Conservation (phyloP, 2,329 filamentous ascomycete genomes). For the Verruconis gallopava region DNA sequence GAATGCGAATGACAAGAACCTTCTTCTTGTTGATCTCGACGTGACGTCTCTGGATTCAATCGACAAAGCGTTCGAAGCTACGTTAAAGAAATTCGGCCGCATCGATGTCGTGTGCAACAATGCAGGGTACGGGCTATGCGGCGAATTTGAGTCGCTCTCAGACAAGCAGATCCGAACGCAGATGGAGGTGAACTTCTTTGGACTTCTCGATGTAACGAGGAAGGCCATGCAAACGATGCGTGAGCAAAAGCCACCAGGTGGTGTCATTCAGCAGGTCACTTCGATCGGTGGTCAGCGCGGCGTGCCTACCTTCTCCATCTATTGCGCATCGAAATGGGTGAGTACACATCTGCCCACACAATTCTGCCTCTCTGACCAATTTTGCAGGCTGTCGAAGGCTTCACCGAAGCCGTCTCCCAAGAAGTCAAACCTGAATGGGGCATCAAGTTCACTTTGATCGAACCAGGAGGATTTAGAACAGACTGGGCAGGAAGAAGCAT, state of each 20-base stretch:
- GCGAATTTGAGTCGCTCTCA: constrained; percentile 39
- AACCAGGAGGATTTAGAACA: constrained; percentile 30
- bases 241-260: constrained; percentile 34
- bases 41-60: constrained; percentile 36
- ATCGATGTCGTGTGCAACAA: constrained; percentile 51
- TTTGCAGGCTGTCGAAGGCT: constrained; percentile 33
- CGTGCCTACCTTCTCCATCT: constrained; percentile 29
- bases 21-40: constrained; percentile 38
- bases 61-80: constrained; percentile 31
- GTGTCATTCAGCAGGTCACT: constrained; percentile 42
- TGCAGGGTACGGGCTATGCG: constrained; percentile 43
- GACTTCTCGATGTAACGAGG: constrained; percentile 40
- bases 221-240: constrained; percentile 32
- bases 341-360: background rate
- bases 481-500: constrained; percentile 33
- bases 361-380: constrained; percentile 10
- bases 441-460: constrained; percentile 29
- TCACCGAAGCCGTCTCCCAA: constrained; percentile 29
- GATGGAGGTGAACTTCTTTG: constrained; percentile 49
- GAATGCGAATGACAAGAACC: constrained; percentile 32
- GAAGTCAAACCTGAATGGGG: constrained; percentile 36
- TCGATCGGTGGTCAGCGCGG: constrained; percentile 38
- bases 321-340: constrained; percentile 10
- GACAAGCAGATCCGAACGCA: constrained; percentile 38
- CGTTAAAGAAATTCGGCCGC: constrained; percentile 37